Base-by-base conservation (phyloP, 495 filamentous ascomycete species). In the Penicillium desertorum region DNA sequence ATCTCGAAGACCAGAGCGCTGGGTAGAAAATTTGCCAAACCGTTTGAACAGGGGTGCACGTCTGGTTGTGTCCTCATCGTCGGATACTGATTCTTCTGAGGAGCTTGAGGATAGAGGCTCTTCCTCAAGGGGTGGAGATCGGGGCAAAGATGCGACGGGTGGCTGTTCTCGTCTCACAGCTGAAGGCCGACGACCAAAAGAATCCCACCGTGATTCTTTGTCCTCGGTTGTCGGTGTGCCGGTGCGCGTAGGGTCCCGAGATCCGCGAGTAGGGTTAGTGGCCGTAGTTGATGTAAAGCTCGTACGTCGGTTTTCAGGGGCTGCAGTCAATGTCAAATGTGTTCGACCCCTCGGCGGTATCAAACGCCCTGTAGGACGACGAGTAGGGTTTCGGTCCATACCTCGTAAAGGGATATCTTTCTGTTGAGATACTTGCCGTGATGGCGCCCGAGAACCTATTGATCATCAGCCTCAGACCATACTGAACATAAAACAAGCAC, bases 351-450 rank as follows among this genome's bases (percentile, higher is more conserved):
- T 20, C 14, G n/a, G 37, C 17, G 20, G 8, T 30, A 30, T 17
- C 20, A 27, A 39, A 17, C 10, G 0, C 4, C 0, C 14, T 17
- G 1, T 16, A 4, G 6, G 10, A 22, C 6, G 32, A 36, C 5
- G 16, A 10, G 45, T 23, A 16, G n/a, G 4, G 14, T 2, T 34
- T 55, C 2, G 53, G 10, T 20, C 34, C 53, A 46, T 78, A 65
- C 77, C 77, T 34, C 76, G 75, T 5, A 81, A 62, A 9, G 80
- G 78, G 22, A 77, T 77, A 17, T 90, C 88, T 65, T 80, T 89
- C 27, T 76, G 73, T 16, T 87, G 83, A 30, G 84, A 72, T 5
- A 84, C 83, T 30, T 90, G 75, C 2, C 85, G 76, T 12, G 85
- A 88, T 0, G 86, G 82, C 27, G 74, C 72, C 50, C 81, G 72